phyloP scores from a whole-genome alignment of 83 land plant genomes.

The Larix sibirica region DNA sequence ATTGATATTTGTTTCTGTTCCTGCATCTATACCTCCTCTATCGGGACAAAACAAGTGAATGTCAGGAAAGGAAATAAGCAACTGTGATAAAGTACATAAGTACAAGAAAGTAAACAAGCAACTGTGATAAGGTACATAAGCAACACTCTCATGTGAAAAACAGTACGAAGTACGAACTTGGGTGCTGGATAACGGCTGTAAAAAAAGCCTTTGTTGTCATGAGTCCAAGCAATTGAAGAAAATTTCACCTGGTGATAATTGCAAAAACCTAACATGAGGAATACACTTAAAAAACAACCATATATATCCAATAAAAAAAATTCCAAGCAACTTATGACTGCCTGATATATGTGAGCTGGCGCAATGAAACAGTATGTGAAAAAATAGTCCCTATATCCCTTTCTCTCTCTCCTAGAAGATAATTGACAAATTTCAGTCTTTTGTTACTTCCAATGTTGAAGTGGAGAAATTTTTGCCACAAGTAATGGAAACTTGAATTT shows the following conservation, averaged over 20 bases:
- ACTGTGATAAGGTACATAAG: background rate
- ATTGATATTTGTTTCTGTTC: constrained; percentile 66
- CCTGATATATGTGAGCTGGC: too few species aligned
- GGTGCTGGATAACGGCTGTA: constrained; percentile 95
- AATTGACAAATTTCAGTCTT: background rate
- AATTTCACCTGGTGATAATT: constrained; percentile 77
- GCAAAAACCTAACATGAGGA: background rate
- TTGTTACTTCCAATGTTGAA: background rate
- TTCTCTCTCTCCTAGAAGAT: background rate
- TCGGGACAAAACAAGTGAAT: background rate
- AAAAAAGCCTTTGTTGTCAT: constrained; percentile 96
- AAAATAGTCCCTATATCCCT: background rate
- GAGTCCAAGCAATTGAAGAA: constrained; percentile 86
- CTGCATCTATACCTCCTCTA: constrained; percentile 66
- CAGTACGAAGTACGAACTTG: constrained; percentile 68
- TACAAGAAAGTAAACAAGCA: background rate
- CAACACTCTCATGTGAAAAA: background rate
- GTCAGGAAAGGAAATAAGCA: background rate
- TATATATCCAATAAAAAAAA: background rate
- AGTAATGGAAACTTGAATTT: background rate
- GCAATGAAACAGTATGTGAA: background rate
- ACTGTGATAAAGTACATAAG: too few species aligned
- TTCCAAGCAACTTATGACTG: background rate
- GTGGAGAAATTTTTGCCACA: background rate
- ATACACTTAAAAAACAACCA: background rate